Percentiles rank a stretch among this genome's conserved stretches.
Evolutionary conservation across 805 yeast species (phyloP).

Genomic region (Lipomyces lipofer): DNA sequence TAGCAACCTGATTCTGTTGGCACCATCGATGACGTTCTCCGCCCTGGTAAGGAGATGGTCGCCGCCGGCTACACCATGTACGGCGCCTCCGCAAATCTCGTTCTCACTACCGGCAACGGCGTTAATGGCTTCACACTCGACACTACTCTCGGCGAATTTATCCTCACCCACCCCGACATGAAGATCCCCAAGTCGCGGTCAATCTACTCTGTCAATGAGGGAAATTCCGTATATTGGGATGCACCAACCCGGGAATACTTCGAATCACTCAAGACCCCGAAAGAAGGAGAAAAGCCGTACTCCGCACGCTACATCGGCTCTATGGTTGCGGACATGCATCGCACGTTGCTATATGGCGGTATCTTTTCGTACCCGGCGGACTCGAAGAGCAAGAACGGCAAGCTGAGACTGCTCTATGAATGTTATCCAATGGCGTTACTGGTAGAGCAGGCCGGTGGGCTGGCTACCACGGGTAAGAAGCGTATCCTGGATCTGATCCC

Average conservation of each 20-base stretch:
- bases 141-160: constrained; percentile 90
- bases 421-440: constrained; percentile 98
- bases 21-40: constrained; percentile 81
- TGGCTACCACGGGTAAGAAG: constrained; percentile 87
- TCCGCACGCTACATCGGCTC: constrained; percentile 95
- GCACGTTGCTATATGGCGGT: constrained; percentile 95
- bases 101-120: constrained; percentile 88
- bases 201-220: constrained; percentile 93
- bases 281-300: constrained; percentile 74
- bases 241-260: constrained; percentile 66
- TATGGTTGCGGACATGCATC: constrained; percentile 98
- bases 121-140: constrained; percentile 94
- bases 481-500: constrained; percentile 86
- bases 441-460: constrained; percentile 95
- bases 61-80: constrained; percentile 99
- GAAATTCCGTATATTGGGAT: constrained; percentile 86
- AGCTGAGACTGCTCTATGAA: constrained; percentile 87
- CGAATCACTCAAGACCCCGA: constrained; percentile 71
- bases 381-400: constrained; percentile 82
- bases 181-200: constrained; percentile 63
- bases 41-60: constrained; percentile 91
- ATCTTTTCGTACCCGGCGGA: constrained; percentile 93
- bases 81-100: constrained; percentile 93
- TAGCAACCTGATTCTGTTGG: constrained; percentile 62
- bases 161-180: constrained; percentile 80